Evolutionary conservation across 2,329 filamentous ascomycete genomes (phyloP), one percentile per base, ranked within the genome.

Genomic region (Exophiala aquamarina): DNA sequence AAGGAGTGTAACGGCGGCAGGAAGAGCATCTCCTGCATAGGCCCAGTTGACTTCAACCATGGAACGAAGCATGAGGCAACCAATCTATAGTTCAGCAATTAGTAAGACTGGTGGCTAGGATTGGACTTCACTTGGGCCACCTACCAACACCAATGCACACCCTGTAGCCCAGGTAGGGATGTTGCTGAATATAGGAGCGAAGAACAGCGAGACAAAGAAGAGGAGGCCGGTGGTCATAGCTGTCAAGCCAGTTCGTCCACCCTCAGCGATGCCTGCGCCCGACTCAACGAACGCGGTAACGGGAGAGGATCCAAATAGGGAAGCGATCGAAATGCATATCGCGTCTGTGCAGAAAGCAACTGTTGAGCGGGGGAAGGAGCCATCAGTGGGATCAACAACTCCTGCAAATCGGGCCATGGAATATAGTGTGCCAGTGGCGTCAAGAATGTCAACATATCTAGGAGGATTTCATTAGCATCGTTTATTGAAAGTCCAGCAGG

Each of bases 91-190:
- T 34, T 26, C 23, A 7, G 5, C 17, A 7, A 34, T 34, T 18
- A 34, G 32, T 8, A n/a, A 34, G 14, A 34, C 6, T 18, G 17
- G 13, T 34, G 6, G 13, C n/a, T 18, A 20, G 14, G n/a, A 34
- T 40, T 19, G 11, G 7, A 82, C 89, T 93, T n/a, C n/a, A n/a
- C n/a, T 93, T 77, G 93, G 85, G 20, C 83, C 83, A 14, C 89
- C 89, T 44, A 94, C 87, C 31, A 94, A 81, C 56, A 94, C 77
- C 19, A 94, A 77, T n/a, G 90, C 89, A 63, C 86, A 89, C 38
- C 89, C 89, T 0, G 89, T 94, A 2, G 89, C 89, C 87, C 87
- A 94, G 0, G 88, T 84, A 4, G 89, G 89, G 47, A 93, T 92
- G 0, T 86, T 90, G 8, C 89, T 88, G 62, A 94, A 93, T 47